These are phyloP conservation scores for Pseudohyphozyma bogoriensis DNA, from an alignment of 768 basidiomycete species.

Conservation along the genomic window DNA sequence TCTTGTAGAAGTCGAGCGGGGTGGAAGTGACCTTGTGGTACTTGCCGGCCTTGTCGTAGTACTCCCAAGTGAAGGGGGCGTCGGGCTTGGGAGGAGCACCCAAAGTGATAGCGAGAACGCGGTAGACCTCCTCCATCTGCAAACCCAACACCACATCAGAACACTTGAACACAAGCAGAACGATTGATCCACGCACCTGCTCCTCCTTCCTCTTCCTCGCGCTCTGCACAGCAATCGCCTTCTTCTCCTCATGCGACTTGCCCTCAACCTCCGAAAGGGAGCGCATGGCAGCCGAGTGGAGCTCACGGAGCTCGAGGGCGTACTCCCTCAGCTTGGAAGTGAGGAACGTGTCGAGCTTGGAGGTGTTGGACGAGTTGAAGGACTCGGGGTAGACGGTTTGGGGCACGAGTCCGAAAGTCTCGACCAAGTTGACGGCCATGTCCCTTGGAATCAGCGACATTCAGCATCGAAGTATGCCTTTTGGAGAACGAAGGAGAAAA, in stretches of 20 bases:
- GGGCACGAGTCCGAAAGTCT: conserved; percentile 79
- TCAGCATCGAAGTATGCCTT: not conserved
- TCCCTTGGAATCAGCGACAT: conserved; percentile 58
- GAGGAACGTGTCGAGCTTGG: conserved; percentile 63
- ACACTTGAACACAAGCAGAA: not conserved
- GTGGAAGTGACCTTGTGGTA: conserved; percentile 42
- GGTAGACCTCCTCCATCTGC: conserved; percentile 73
- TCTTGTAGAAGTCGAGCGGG: conserved; percentile 60
- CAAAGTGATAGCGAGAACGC: conserved; percentile 69
- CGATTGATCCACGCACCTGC: not conserved
- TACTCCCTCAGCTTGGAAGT: conserved; percentile 88
- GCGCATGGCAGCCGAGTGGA: conserved; percentile 51
- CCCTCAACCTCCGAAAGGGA: conserved; percentile 33
- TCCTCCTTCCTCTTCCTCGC: conserved; percentile 62
- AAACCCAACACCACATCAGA: conserved; percentile 42
- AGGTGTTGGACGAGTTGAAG: conserved; percentile 63
- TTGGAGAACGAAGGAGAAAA: too few species aligned
- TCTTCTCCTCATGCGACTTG: conserved; percentile 12
- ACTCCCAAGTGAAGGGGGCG: conserved; percentile 23
- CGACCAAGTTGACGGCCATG: conserved; percentile 64
- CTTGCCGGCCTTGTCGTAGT: too few species aligned
- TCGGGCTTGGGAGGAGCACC: conserved; percentile 72
- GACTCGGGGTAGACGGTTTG: conserved; percentile 53
- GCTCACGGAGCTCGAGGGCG: conserved; percentile 61
- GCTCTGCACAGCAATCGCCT: conserved; percentile 31